Evolutionary conservation across 192 early-diverging fungal species (phyloP).

Genomic region (Pilaira anomala): DNA sequence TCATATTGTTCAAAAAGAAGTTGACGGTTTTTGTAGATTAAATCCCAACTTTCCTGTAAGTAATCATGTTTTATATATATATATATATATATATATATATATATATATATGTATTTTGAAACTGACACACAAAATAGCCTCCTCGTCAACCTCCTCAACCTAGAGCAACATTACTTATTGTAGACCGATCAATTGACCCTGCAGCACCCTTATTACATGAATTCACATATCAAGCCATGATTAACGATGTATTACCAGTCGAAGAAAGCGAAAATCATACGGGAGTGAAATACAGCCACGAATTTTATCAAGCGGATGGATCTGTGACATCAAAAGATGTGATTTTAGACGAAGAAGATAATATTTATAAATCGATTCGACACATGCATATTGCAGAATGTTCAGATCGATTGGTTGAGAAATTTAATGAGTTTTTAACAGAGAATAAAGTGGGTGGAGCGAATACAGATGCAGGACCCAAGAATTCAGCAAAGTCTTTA

Average conservation of each 20-base stretch:
- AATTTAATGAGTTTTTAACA: slow-evolving; percentile 73
- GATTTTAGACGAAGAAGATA: slow-evolving; percentile 73
- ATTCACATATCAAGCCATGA: slow-evolving; percentile 99
- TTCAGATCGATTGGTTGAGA: slow-evolving; percentile 61
- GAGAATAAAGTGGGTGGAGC: slow-evolving; percentile 63
- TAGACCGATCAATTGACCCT: slow-evolving; percentile 89
- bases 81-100: neutral
- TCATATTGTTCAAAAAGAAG: slow-evolving; percentile 72
- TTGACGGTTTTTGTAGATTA: slow-evolving; percentile 70
- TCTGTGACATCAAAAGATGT: slow-evolving; percentile 43
- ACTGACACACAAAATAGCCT: slow-evolving; percentile 28
- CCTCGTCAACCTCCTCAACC: slow-evolving; percentile 41
- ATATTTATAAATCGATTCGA: slow-evolving; percentile 70
- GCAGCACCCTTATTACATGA: slow-evolving; percentile 91
- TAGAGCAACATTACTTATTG: slow-evolving; percentile 81
- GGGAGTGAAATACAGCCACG: slow-evolving; percentile 62
- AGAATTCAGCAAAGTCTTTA: slow-evolving; percentile 59
- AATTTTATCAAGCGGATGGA: slow-evolving; percentile 42
- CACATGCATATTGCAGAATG: slow-evolving; percentile 85
- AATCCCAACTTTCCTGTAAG: slow-evolving; percentile 62
- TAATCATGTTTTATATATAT: neutral
- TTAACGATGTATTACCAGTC: slow-evolving; percentile 79
- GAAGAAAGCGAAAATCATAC: slow-evolving; percentile 34
- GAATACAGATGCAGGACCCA: slow-evolving; percentile 7
- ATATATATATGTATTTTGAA: too few relatives aligned